Conservation (phyloP, 169 alveolate genomes). For the Babesia sp. region DNA sequence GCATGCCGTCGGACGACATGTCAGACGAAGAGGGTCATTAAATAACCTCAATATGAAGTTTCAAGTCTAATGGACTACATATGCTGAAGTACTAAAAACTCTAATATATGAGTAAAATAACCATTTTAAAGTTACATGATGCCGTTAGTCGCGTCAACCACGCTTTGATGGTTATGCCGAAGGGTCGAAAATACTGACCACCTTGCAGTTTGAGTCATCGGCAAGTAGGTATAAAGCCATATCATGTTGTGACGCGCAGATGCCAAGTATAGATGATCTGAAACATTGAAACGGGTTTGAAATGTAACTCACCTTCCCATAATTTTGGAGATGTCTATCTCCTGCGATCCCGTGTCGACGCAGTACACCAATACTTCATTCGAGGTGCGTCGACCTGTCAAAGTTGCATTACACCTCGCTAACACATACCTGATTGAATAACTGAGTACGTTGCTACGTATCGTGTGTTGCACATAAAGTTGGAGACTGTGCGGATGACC, state of each 20-base stretch:
- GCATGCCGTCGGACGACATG: slow-evolving; percentile 34
- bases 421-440: slow-evolving; percentile 1
- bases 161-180: slow-evolving; percentile 2
- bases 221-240: slow-evolving; percentile 26
- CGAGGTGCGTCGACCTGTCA: slow-evolving; percentile 8
- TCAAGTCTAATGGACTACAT: too few relatives aligned
- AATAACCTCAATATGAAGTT: too few relatives aligned
- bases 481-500: slow-evolving; percentile 8
- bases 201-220: slow-evolving; percentile 21
- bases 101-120: too few relatives aligned
- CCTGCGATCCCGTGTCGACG: slow-evolving; percentile 31
- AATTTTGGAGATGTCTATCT: slow-evolving; percentile 19
- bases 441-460: slow-evolving; percentile 10
- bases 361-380: slow-evolving; percentile 21
- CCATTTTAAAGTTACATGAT: too few relatives aligned
- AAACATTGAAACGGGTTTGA: not conserved
- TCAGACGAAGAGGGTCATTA: slow-evolving; percentile 35
- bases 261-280: not conserved
- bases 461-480: slow-evolving; percentile 27
- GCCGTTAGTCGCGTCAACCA: too few relatives aligned
- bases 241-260: slow-evolving; percentile 13
- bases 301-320: slow-evolving; percentile 12
- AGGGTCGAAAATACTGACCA: slow-evolving; percentile 28
- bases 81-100: too few relatives aligned
- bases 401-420: not conserved